These are phyloP conservation scores for Blumeriella jaapii DNA, from an alignment of 2,329 filamentous ascomycete species.

Conservation along the genomic window DNA sequence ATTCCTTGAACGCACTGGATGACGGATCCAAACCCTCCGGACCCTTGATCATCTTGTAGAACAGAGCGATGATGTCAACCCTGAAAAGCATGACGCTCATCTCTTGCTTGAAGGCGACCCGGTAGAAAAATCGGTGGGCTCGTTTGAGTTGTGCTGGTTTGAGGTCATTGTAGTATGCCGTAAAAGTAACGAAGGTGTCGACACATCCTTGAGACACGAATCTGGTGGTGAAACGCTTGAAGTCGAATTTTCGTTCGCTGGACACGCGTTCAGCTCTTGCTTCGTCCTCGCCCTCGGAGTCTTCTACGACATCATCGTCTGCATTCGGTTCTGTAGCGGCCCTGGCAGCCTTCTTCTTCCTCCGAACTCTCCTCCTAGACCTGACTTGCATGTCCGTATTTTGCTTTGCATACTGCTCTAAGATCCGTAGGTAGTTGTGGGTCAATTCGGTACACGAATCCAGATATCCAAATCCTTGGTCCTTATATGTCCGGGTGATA, in stretches of 20 bases:
- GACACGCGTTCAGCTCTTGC: conserved; percentile 57
- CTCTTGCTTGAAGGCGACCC: conserved; percentile 89
- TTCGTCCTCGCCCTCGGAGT: conserved; percentile 66
- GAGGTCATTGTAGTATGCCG: conserved; percentile 70
- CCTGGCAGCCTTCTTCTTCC: conserved; percentile 57
- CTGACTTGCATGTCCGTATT: conserved; percentile 90
- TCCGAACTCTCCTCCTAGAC: conserved; percentile 60
- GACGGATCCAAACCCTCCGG: conserved; percentile 61
- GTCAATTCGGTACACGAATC: conserved; percentile 84
- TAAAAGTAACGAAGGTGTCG: conserved; percentile 77
- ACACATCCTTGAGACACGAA: conserved; percentile 79
- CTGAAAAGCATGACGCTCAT: conserved; percentile 81
- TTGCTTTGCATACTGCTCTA: conserved; percentile 89
- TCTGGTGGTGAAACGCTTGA: conserved; percentile 66
- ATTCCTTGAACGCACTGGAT: conserved; percentile 66
- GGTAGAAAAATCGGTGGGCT: conserved; percentile 86
- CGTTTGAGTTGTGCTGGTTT: conserved; percentile 74
- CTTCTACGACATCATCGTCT: conserved; percentile 43
- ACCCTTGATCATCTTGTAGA: conserved; percentile 87
- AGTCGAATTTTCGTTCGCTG: conserved; percentile 88
- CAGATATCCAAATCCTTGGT: conserved; percentile 86
- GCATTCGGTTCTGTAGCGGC: conserved; percentile 32
- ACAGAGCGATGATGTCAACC: conserved; percentile 78
- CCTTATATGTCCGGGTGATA: conserved; percentile 77
- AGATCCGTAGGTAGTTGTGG: conserved; percentile 82